phyloP scores from a whole-genome alignment of 2,329 filamentous ascomycete genomes.

The Epichloe gansuensis region DNA sequence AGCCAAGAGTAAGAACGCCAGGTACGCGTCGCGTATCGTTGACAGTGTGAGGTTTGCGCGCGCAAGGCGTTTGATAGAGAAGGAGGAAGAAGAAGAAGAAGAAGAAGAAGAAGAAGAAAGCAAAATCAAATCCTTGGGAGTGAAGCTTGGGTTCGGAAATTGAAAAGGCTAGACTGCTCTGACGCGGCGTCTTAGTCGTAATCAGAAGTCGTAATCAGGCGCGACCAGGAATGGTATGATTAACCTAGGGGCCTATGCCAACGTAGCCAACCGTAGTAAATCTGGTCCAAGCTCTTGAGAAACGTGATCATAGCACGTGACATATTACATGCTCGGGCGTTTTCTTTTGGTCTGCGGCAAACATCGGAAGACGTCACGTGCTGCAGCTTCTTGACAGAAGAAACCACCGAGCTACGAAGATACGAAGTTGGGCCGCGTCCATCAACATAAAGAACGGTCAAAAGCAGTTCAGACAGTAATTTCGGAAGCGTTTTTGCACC shows the following conservation, averaged over 20 bases:
- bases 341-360: background rate
- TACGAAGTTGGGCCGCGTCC: constrained; percentile 15
- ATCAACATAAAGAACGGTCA: background rate
- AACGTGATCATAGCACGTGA: constrained; percentile 4
- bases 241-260: background rate
- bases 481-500: background rate
- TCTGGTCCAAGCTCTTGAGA: background rate
- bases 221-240: constrained; percentile 13
- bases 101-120: background rate
- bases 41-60: background rate
- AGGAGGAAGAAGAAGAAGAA: no score
- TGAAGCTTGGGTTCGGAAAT: background rate
- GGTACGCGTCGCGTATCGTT: constrained; percentile 8
- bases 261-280: background rate
- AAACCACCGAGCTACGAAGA: background rate
- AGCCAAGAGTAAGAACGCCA: background rate
- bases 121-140: no score
- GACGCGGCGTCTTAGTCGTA: constrained; percentile 23
- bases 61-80: background rate
- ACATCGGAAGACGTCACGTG: background rate
- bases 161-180: constrained; percentile 8
- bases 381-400: background rate
- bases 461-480: background rate
- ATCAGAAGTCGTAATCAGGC: constrained; percentile 29
- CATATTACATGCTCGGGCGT: background rate